Conservation (phyloP, 176 grass and related monocot genomes). For the Paspalum vaginatum region DNA sequence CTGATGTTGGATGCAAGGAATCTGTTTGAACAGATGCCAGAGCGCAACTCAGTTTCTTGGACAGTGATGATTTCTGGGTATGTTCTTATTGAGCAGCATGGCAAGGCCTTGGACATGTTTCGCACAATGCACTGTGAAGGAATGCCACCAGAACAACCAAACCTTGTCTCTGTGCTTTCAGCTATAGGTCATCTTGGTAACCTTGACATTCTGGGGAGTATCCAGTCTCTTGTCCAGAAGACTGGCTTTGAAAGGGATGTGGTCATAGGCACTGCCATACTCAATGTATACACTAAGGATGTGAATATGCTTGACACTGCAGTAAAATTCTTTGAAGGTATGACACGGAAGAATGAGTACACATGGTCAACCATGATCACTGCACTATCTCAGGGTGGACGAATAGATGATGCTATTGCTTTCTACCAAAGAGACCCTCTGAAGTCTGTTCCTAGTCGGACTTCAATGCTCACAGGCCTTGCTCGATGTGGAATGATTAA, state of each 20-base stretch:
- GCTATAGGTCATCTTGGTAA: slow-evolving; percentile 40
- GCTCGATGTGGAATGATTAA: slow-evolving; percentile 57
- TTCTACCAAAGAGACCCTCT: slow-evolving; percentile 58
- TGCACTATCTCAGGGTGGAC: slow-evolving; percentile 46
- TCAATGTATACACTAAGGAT: slow-evolving; percentile 65
- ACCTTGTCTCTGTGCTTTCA: slow-evolving; percentile 53
- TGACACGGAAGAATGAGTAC: slow-evolving; percentile 67
- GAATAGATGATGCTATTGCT: slow-evolving; percentile 54
- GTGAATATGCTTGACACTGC: slow-evolving; percentile 41
- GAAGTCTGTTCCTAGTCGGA: slow-evolving; percentile 55
- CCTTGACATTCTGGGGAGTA: slow-evolving; percentile 46
- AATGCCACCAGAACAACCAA: slow-evolving; percentile 53
- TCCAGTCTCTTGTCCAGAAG: slow-evolving; percentile 53
- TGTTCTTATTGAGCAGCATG: slow-evolving; percentile 48
- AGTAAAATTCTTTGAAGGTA: slow-evolving; percentile 59
- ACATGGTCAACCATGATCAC: slow-evolving; percentile 79
- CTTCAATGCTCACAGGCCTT: slow-evolving; percentile 68
- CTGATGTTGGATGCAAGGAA: slow-evolving; percentile 50
- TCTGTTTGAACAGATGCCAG: slow-evolving; percentile 55
- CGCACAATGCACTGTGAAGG: slow-evolving; percentile 53
- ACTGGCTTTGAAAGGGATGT: slow-evolving; percentile 62
- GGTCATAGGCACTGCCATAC: slow-evolving; percentile 53
- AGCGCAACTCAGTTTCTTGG: slow-evolving; percentile 60
- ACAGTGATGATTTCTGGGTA: slow-evolving; percentile 79
- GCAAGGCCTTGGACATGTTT: slow-evolving; percentile 58